These are phyloP conservation scores for Spergularia azorica DNA, from an alignment of 179 eudicot species.

Conservation along the genomic window DNA sequence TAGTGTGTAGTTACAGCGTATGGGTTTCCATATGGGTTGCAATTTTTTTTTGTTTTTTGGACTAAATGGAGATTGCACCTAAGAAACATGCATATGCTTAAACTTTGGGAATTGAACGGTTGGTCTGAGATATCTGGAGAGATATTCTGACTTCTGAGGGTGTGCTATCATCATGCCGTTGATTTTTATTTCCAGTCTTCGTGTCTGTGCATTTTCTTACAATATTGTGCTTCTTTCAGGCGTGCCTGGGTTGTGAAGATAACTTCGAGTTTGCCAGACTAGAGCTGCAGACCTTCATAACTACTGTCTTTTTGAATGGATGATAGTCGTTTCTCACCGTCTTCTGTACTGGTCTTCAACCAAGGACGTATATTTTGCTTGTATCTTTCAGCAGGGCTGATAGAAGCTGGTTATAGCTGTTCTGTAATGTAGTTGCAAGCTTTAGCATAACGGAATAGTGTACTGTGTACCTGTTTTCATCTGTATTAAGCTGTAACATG, in stretches of 20 bases:
- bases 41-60: no score
- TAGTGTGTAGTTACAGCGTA: no score
- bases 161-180: no score
- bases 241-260: background rate
- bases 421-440: conserved; percentile 6
- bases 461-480: background rate
- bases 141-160: background rate
- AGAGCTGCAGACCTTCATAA: background rate
- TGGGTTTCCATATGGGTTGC: no score
- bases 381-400: background rate
- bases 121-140: background rate
- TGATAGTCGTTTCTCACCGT: background rate
- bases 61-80: no score
- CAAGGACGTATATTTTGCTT: background rate
- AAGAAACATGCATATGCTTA: background rate
- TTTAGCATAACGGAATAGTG: background rate
- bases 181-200: background rate
- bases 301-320: background rate
- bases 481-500: background rate
- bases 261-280: background rate
- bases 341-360: background rate
- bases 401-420: background rate
- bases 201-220: conserved; percentile 6
- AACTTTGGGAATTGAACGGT: background rate
- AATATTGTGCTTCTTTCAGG: conserved; percentile 13